These are phyloP conservation scores for Penicillium lividum DNA, from an alignment of 495 filamentous ascomycete species.

Conservation along the genomic window DNA sequence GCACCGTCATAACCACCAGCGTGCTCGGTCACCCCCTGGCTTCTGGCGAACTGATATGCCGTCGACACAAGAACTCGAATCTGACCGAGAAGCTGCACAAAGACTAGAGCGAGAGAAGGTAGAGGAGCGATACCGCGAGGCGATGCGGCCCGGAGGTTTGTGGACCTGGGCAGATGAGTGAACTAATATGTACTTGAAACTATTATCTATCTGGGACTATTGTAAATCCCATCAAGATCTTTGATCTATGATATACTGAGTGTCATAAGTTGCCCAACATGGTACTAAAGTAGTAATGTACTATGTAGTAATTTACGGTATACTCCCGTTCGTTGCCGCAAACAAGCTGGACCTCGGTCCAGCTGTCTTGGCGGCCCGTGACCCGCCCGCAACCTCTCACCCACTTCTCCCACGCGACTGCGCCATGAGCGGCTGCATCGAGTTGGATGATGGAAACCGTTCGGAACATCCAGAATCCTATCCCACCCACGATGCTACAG, in stretches of 20 bases:
- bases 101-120: constrained; percentile 61
- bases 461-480: constrained; percentile 29
- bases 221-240: background rate
- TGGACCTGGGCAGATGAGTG: constrained; percentile 84
- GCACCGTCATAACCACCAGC: constrained; percentile 73
- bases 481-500: constrained; percentile 44
- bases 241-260: background rate
- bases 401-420: constrained; percentile 11
- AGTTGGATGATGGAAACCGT: constrained; percentile 37
- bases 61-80: constrained; percentile 71
- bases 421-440: constrained; percentile 10
- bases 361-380: constrained; percentile 22
- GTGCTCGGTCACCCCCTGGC: constrained; percentile 72
- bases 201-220: background rate
- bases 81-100: constrained; percentile 61
- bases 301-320: too few relatives aligned
- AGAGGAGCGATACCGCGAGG: constrained; percentile 75
- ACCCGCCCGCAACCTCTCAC: constrained; percentile 13
- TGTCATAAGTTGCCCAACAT: background rate
- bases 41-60: constrained; percentile 92
- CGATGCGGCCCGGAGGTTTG: constrained; percentile 69
- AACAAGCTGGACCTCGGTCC: constrained; percentile 26
- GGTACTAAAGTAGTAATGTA: too few relatives aligned
- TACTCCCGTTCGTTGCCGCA: constrained; percentile 4
- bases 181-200: background rate